Conservation (phyloP, 805 yeast genomes). For the Zygotorulaspora chibaensis region DNA sequence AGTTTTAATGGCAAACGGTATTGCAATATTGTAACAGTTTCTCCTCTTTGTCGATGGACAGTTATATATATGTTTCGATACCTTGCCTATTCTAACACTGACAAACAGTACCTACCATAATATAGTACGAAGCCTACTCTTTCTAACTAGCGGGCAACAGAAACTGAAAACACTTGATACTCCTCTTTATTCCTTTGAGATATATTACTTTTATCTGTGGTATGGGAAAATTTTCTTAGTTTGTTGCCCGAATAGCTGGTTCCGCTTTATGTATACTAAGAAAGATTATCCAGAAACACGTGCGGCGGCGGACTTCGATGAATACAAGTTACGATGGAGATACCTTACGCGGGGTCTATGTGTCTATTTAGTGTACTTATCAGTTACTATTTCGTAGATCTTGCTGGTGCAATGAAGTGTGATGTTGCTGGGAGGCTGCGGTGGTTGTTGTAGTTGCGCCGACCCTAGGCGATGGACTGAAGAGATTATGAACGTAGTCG, state of each 20-base stretch:
- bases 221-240: too few relatives aligned
- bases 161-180: not conserved
- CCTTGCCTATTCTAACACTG: not conserved
- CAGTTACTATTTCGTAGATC: not conserved
- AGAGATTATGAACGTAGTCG: slow-evolving; percentile 35
- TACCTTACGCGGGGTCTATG: too few relatives aligned
- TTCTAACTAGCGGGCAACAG: not conserved
- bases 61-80: not conserved
- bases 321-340: too few relatives aligned
- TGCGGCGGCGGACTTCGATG: too few relatives aligned
- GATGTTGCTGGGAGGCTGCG: not conserved
- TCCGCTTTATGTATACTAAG: too few relatives aligned
- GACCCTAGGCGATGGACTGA: slow-evolving; percentile 36
- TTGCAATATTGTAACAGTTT: not conserved
- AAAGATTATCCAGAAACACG: too few relatives aligned
- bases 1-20: not conserved
- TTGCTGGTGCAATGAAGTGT: not conserved
- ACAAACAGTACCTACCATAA: not conserved
- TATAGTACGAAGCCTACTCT: not conserved
- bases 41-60: not conserved
- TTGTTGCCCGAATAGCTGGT: too few relatives aligned
- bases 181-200: not conserved
- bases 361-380: too few relatives aligned
- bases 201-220: not conserved
- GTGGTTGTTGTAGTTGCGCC: slow-evolving; percentile 1